Conservation (phyloP, 73 alveolate genomes). For the Paramecium biaurelia region DNA sequence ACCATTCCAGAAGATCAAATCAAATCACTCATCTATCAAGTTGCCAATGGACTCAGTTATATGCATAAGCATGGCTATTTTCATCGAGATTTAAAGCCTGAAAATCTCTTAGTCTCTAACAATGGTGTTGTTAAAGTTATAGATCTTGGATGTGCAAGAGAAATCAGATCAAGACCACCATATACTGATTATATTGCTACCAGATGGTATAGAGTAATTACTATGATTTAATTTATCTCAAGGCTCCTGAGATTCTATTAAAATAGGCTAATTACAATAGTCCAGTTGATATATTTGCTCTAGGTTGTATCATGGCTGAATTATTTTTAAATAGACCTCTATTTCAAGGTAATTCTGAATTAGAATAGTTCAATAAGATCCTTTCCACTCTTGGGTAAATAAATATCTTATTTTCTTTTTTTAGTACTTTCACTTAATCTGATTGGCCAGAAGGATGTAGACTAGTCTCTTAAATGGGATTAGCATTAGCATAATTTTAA, state of each 20-base stretch:
- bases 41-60: constrained; percentile 95
- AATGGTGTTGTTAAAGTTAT: constrained; percentile 90
- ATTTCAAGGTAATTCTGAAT: constrained; percentile 97
- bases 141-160: constrained; percentile 98
- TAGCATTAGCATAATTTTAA: constrained; percentile 81
- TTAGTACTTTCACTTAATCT: constrained; percentile 82
- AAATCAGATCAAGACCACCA: constrained; percentile 93
- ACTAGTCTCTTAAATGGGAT: constrained; percentile 84
- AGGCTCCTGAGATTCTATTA: constrained; percentile 96
- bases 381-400: constrained; percentile 78
- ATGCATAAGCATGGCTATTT: constrained; percentile 99
- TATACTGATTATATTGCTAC: constrained; percentile 96
- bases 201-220: constrained; percentile 79
- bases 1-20: constrained; percentile 82
- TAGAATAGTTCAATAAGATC: constrained; percentile 89
- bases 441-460: constrained; percentile 96
- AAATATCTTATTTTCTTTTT: background rate
- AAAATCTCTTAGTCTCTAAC: constrained; percentile 79
- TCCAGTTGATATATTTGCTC: constrained; percentile 97
- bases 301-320: constrained; percentile 98
- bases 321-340: constrained; percentile 92
- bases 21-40: constrained; percentile 83
- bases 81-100: constrained; percentile 99
- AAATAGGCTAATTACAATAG: constrained; percentile 89
- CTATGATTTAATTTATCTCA: background rate